Percentiles rank a stretch among this genome's conserved stretches.
Conservation (phyloP, 2,329 filamentous ascomycete genomes). For the Aspergillus jensenii region DNA sequence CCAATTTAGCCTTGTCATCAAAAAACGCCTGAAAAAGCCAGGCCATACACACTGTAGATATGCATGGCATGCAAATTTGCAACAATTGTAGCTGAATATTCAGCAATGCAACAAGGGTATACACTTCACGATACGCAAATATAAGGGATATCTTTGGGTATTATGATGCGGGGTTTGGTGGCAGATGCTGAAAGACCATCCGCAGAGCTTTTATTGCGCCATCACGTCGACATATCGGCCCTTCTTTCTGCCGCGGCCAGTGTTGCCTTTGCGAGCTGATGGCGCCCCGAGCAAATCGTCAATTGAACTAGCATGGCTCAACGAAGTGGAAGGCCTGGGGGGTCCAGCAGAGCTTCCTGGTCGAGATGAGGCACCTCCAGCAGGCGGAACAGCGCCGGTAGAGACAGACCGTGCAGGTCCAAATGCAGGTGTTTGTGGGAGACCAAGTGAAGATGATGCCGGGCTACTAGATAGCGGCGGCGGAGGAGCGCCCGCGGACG, state of each 20-base stretch:
- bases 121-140: constrained; percentile 7
- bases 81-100: background rate
- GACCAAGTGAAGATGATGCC: constrained; percentile 27
- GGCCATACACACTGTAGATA: background rate
- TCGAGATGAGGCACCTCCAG: constrained; percentile 33
- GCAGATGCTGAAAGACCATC: background rate
- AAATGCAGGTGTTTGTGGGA: constrained; percentile 30
- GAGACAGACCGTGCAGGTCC: constrained; percentile 36
- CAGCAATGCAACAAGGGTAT: constrained; percentile 8
- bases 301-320: constrained; percentile 91
- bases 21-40: constrained; percentile 8
- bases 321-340: constrained; percentile 71
- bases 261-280: constrained; percentile 63
- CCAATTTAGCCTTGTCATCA: background rate
- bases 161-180: background rate
- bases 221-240: constrained; percentile 95
- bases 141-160: background rate
- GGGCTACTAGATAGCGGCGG: constrained; percentile 32
- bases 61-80: constrained; percentile 5
- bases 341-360: constrained; percentile 37
- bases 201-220: constrained; percentile 57
- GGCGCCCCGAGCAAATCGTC: constrained; percentile 84
- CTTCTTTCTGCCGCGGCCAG: constrained; percentile 73
- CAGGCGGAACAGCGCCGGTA: constrained; percentile 32
- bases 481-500: constrained; percentile 29